Base-by-base conservation (phyloP, 352 stramenopile species). In the Thalassiosira mediterranea region DNA sequence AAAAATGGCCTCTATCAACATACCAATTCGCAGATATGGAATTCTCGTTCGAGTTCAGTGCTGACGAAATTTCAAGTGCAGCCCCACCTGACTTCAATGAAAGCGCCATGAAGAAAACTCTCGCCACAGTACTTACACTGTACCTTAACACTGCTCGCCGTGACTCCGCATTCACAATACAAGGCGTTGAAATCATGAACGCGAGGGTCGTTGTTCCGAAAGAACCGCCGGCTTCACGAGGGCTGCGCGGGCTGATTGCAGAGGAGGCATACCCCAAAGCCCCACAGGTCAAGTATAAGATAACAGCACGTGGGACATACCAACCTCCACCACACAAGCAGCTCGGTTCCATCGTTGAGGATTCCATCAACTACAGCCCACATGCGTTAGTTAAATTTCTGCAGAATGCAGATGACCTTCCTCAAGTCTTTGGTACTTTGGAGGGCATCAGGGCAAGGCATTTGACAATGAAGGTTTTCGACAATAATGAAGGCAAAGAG, bases 331-430 rank as follows among this genome's bases (percentile, higher is more conserved):
- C 75, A 15, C 28, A 58, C 11, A 25, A 68, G 5, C 54, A 83
- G 53, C 44, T 83, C 0, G 75, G 75, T 19, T 21, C 57, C 0
- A 44, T 74, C 34, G 37, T 72, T 5, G 21, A 76, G 40, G 11
- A 79, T 3, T 76, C 67, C 19, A 79, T 83, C 42, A 83, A 83
- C 54, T 15, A 10, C 10, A 47, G 79, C 37, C 40, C 61, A 8
- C 17, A 40, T 13, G 19, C 38, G 8, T 25, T 77, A 1, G 46
- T 57, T 17, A 63, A 57, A 19, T 44, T 32, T n/a, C 44, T 83
- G 4, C 37, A 59, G 40, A 49, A 77, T n/a, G 34, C 61, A 10
- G 46, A 25, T 13, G 11, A 40, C 0, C 19, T 76, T 8, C 64
- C 64, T 15, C n/a, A 28, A 8, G 23, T 71, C 10, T 78, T 75